Evolutionary conservation across 768 basidiomycete species (phyloP).

Genomic region (Myochromella boudieri): DNA sequence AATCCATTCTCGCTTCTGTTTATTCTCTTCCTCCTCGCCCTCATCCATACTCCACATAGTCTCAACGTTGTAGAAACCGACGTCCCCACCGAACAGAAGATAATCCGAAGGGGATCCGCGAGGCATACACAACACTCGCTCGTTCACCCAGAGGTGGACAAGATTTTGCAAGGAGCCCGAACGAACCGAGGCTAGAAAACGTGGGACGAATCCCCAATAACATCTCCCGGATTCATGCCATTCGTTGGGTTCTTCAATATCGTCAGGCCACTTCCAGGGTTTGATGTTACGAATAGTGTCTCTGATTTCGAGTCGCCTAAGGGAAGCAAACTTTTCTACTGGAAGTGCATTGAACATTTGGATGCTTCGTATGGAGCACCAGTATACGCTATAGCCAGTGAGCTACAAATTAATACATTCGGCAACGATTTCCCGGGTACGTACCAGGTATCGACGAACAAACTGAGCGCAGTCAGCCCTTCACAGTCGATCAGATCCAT

Average conservation of each 20-base stretch:
- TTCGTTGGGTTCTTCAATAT: not conserved
- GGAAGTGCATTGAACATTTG: slow-evolving; percentile 10
- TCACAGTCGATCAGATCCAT: slow-evolving; percentile 17
- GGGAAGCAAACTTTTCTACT: slow-evolving; percentile 6
- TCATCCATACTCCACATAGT: slow-evolving; percentile 10
- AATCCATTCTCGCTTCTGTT: slow-evolving; percentile 12
- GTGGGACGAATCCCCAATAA: slow-evolving; percentile 19
- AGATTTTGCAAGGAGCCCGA: slow-evolving; percentile 12
- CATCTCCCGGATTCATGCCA: slow-evolving; percentile 9
- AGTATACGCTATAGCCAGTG: not conserved
- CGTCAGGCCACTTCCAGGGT: slow-evolving; percentile 16
- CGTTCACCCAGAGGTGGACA: slow-evolving; percentile 20
- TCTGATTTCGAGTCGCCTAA: slow-evolving; percentile 17
- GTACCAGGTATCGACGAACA: slow-evolving; percentile 17
- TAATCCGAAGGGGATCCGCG: not conserved
- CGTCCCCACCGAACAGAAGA: not conserved
- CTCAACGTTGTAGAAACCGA: slow-evolving; percentile 8
- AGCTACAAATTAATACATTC: not conserved
- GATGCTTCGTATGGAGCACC: slow-evolving; percentile 10
- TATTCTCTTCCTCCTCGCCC: slow-evolving; percentile 2
- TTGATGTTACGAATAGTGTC: slow-evolving; percentile 9
- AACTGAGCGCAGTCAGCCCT: slow-evolving; percentile 10
- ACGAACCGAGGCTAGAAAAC: slow-evolving; percentile 12
- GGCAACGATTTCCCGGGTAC: too few relatives aligned
- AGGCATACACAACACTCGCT: slow-evolving; percentile 13